A percentile compares a stretch with the other conserved stretches of the same genome.
These are phyloP conservation scores for Magnolia changhungtana DNA, from an alignment of 164 flowering plant genomes.

Conservation along the genomic window DNA sequence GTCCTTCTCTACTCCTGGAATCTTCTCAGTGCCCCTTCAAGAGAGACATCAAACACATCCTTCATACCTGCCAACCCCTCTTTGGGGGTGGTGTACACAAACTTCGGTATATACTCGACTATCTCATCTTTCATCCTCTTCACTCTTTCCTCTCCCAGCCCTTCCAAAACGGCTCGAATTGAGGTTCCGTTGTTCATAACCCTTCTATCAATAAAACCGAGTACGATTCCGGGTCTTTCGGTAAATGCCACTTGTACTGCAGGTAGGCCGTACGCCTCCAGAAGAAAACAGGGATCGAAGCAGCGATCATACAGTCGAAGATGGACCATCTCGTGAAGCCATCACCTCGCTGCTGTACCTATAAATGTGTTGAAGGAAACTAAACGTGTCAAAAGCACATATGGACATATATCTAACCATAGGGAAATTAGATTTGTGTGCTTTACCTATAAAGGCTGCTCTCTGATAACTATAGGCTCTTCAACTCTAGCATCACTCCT, in stretches of 20 bases:
- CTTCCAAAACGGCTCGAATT: too few species aligned
- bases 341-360: constrained; percentile 95
- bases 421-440: too few species aligned
- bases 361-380: too few species aligned
- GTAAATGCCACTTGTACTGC: constrained; percentile 90
- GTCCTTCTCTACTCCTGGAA: constrained; percentile 41
- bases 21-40: constrained; percentile 72
- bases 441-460: too few species aligned
- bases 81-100: constrained; percentile 54
- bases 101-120: too few species aligned
- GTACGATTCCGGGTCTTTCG: constrained; percentile 63
- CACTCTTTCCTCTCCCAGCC: too few species aligned
- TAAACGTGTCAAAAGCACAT: too few species aligned
- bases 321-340: constrained; percentile 89
- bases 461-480: too few species aligned
- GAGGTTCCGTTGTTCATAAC: constrained; percentile 65
- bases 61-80: constrained; percentile 45
- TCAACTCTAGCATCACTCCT: too few species aligned
- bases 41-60: constrained; percentile 87
- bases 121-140: too few species aligned
- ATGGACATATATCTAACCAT: too few species aligned
- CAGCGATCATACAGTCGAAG: constrained; percentile 97
- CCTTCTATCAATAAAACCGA: constrained; percentile 79
- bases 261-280: constrained; percentile 80
- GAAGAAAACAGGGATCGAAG: constrained; percentile 90